Evolutionary conservation across 306 rosid genomes (phyloP), one percentile per base, ranked within the genome.

Genomic region (Sophora flavescens): DNA sequence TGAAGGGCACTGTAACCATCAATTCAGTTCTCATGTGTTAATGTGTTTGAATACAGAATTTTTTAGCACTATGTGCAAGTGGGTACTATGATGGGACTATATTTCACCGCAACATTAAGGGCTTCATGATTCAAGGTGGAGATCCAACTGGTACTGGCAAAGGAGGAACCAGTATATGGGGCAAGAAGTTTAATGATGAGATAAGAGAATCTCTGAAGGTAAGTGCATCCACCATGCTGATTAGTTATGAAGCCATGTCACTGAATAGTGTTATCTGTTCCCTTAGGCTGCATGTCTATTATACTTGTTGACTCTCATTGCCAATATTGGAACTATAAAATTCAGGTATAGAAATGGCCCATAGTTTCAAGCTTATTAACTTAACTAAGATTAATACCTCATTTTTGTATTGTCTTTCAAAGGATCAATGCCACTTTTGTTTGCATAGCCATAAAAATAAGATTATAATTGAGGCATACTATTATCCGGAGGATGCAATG

Each of bases 81-180:
- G 96, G 99, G 39, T 92, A 88, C 58, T 95, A 89, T 83, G 99
- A 95, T 83, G 96, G 97, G 74, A 95, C 99, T 61, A 77, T 95
- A 84, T 95, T 95, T 80, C 97, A 95, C 75, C 93, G 99, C 78
- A 95, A 92, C 70, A 92, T 95, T 44, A 95, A 95, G 75, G 99
- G 97, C 16, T 95, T 95, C 61, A 95, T 95, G 97, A 95, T 95
- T 71, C 99, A 95, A 92, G 99, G 99, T 36, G 99, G 99, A 62
- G 99, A 95, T 57, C 97, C 97, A 56, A 88, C 97, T 45, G 99
- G 99, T 52, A 95, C 99, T 0, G 99, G 97, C 80, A 95, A 92
- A 73, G 97, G 96, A 3, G 99, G 97, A 10, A 92, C 93, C 63
- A 89, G 99, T 35, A 92, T 92, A 32, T 95, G 97, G 99, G 97